phyloP scores from a whole-genome alignment of 1,139 yeast species.

The Hyphopichia pseudoburtonii region DNA sequence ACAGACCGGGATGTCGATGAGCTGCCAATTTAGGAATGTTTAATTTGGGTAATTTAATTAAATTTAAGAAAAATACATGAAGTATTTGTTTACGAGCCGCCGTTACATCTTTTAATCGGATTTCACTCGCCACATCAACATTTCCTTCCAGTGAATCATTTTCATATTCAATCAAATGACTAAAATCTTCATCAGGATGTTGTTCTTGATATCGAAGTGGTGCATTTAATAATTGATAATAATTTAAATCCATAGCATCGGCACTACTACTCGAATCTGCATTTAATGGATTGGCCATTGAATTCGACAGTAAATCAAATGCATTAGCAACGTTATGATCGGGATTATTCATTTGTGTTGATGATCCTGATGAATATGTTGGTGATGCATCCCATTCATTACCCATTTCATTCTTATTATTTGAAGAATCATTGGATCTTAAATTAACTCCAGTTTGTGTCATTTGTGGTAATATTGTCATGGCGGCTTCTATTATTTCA shows the following conservation, averaged over 20 bases:
- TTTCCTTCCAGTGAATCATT: no score
- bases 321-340: no score
- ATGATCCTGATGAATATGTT: neutral
- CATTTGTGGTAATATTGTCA: constrained; percentile 14
- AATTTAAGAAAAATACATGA: constrained; percentile 24
- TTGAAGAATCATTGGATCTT: no score
- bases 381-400: constrained; percentile 2
- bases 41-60: constrained; percentile 32
- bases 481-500: constrained; percentile 26
- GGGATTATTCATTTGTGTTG: no score
- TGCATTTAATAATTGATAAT: constrained; percentile 28
- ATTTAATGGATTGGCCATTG: no score
- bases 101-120: constrained; percentile 15
- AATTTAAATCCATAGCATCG: constrained; percentile 19
- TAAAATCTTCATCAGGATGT: constrained; percentile 35
- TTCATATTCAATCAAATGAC: constrained; percentile 26
- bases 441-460: neutral
- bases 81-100: constrained; percentile 23
- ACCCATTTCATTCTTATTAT: neutral
- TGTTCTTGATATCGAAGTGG: constrained; percentile 29
- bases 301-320: no score
- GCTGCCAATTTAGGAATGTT: constrained; percentile 37
- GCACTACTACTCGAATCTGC: no score
- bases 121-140: constrained; percentile 15
- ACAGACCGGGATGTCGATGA: constrained; percentile 45